Evolutionary conservation across 345 rosid species (phyloP).

Genomic region (Sisymbrium altissimum): DNA sequence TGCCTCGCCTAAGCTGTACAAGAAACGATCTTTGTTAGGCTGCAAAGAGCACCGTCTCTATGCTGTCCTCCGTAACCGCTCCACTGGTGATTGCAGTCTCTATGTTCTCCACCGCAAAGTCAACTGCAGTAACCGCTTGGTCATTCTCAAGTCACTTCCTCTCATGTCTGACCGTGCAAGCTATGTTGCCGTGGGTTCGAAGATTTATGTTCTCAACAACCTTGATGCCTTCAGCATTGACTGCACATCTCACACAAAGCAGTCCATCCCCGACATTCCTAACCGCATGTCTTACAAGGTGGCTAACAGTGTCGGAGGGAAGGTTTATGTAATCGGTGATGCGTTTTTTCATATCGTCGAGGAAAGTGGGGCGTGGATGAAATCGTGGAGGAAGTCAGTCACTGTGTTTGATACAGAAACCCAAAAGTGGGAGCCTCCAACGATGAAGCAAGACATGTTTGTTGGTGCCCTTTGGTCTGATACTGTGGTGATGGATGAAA

Average conservation of each 20-base stretch:
- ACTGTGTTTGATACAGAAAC: background rate
- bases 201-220: background rate
- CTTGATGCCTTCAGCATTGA: background rate
- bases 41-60: background rate
- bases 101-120: background rate
- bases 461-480: background rate
- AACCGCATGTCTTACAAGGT: background rate
- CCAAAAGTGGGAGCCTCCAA: background rate
- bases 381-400: background rate
- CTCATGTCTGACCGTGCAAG: background rate
- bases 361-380: background rate
- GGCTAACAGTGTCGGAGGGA: background rate
- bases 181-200: background rate
- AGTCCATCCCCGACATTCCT: background rate
- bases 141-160: background rate
- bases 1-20: background rate
- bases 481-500: background rate
- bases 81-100: background rate
- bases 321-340: background rate
- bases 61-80: background rate
- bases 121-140: background rate
- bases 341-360: background rate
- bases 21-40: background rate
- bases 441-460: background rate
- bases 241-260: background rate